A percentile compares a stretch with the other conserved stretches of the same genome.
phyloP scores from a whole-genome alignment of 305 asterid genomes.

The Andrographis paniculata region DNA sequence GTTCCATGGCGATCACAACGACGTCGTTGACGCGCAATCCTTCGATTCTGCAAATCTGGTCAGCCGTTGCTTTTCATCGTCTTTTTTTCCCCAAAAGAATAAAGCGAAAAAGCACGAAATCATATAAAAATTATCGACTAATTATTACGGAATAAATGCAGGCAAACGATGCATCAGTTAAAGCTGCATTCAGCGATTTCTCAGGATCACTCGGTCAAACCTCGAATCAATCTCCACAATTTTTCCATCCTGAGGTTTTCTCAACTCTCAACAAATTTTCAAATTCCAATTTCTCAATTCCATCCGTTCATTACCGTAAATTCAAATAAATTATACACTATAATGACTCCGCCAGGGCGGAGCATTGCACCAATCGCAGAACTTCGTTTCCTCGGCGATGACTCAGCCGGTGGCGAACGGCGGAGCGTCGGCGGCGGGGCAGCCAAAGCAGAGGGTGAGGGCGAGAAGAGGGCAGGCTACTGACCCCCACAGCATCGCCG shows the following conservation, averaged over 20 bases:
- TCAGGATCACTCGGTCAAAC: slow-evolving; percentile 64
- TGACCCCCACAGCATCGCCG: slow-evolving; percentile 96
- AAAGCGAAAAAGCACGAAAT: too few relatives aligned
- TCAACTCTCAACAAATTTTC: neutral
- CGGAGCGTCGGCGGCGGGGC: slow-evolving; percentile 40
- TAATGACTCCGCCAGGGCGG: too few relatives aligned
- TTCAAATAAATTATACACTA: slow-evolving; percentile 35
- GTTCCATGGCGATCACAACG: slow-evolving; percentile 32
- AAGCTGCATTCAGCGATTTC: slow-evolving; percentile 61
- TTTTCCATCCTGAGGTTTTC: slow-evolving; percentile 45
- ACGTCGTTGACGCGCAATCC: slow-evolving; percentile 27
- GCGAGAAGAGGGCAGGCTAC: slow-evolving; percentile 97
- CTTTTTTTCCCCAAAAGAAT: too few relatives aligned
- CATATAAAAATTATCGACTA: too few relatives aligned
- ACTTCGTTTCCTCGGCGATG: slow-evolving; percentile 26
- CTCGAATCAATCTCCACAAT: slow-evolving; percentile 47
- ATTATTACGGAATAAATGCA: slow-evolving; percentile 29
- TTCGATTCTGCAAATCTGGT: slow-evolving; percentile 41
- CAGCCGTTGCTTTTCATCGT: slow-evolving; percentile 17
- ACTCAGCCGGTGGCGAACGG: slow-evolving; percentile 46
- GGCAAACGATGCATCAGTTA: slow-evolving; percentile 57
- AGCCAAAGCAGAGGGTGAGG: slow-evolving; percentile 75
- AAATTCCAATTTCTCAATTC: neutral
- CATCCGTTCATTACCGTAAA: slow-evolving; percentile 18
- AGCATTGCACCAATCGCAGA: slow-evolving; percentile 22